phyloP scores from a whole-genome alignment of 1,284 basidiomycete genomes.

The Pyrrhoderma lamaoense region DNA sequence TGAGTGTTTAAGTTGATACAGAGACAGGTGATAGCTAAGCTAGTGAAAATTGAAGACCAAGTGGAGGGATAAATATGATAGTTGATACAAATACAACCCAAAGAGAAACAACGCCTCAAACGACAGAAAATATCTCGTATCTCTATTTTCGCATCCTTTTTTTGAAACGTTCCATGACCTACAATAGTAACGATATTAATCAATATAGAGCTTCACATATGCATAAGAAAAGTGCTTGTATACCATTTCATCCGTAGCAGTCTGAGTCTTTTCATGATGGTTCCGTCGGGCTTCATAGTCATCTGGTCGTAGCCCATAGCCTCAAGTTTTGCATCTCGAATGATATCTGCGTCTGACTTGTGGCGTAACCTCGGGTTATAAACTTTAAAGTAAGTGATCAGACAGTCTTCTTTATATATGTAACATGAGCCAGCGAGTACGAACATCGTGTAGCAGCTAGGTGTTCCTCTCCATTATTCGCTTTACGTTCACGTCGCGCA shows the following conservation, averaged over 20 bases:
- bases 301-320: conserved; percentile 68
- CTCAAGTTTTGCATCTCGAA: conserved; percentile 77
- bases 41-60: no score
- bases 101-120: conserved; percentile 4
- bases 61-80: no score
- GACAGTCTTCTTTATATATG: conserved; percentile 1
- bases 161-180: conserved; percentile 49
- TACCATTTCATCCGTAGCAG: conserved; percentile 88
- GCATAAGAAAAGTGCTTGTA: neutral
- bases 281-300: conserved; percentile 41
- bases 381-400: conserved; percentile 41
- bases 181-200: neutral
- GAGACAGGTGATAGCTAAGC: no score
- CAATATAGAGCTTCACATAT: neutral
- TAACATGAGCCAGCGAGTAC: neutral
- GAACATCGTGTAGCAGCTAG: conserved; percentile 78
- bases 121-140: no score
- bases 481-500: conserved; percentile 47
- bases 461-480: conserved; percentile 64
- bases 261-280: conserved; percentile 57
- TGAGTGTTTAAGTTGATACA: no score
- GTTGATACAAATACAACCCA: conserved; percentile 1
- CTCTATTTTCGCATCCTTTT: conserved; percentile 73
- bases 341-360: conserved; percentile 80
- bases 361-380: conserved; percentile 72